These are phyloP conservation scores for Phaffomyces antillensis DNA, from an alignment of 805 yeast genomes.

Conservation along the genomic window DNA sequence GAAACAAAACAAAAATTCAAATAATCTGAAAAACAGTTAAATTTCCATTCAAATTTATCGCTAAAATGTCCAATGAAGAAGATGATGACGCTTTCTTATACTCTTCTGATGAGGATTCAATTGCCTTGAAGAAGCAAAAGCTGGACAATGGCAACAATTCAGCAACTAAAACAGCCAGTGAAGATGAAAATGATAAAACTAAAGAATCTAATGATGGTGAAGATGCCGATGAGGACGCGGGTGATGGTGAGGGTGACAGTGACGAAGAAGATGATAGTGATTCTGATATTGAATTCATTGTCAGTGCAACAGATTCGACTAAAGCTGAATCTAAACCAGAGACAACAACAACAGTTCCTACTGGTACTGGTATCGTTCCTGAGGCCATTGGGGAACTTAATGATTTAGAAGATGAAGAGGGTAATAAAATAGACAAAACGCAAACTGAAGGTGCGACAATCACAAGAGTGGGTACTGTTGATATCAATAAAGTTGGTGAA, in stretches of 20 bases:
- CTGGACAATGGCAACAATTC: constrained; percentile 7
- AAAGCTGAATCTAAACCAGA: constrained; percentile 9
- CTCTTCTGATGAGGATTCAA: constrained; percentile 18
- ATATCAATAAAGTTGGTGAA: constrained; percentile 67
- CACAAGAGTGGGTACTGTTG: constrained; percentile 40
- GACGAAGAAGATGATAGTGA: constrained; percentile 36
- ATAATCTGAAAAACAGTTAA: no score
- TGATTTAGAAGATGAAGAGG: constrained; percentile 21
- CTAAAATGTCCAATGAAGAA: constrained; percentile 31
- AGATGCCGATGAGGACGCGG: constrained; percentile 12
- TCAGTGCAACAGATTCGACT: constrained; percentile 36
- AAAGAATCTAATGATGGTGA: not conserved
- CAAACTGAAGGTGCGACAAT: constrained; percentile 30
- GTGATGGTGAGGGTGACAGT: constrained; percentile 6
- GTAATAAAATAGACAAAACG: constrained; percentile 10
- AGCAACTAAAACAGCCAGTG: not conserved
- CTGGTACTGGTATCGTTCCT: constrained; percentile 11
- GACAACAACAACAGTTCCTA: constrained; percentile 19
- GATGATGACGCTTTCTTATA: constrained; percentile 58
- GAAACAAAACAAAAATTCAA: not conserved
- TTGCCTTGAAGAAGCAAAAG: constrained; percentile 7
- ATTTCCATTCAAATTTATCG: no score
- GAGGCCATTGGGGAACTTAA: constrained; percentile 29
- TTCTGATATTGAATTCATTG: constrained; percentile 79
- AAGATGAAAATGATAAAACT: not conserved